phyloP scores from a whole-genome alignment of 2,329 filamentous ascomycete species.

The Pseudocercospora vitis region DNA sequence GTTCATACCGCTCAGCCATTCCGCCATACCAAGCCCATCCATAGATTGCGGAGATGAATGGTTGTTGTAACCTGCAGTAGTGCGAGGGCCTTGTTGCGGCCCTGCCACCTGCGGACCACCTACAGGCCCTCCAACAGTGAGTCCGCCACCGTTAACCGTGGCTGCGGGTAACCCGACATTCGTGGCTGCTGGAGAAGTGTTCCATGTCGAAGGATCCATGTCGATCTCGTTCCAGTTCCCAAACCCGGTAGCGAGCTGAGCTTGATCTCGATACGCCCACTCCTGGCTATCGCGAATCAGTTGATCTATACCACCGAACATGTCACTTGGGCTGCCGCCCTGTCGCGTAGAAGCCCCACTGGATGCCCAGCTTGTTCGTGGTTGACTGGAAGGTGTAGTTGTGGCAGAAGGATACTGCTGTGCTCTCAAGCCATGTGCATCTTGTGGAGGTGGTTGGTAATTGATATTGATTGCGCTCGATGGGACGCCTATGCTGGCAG shows the following conservation, averaged over 20 bases:
- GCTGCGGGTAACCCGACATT: slow-evolving; percentile 5
- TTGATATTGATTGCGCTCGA: slow-evolving; percentile 20
- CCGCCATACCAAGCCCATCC: slow-evolving; percentile 21
- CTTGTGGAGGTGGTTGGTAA: slow-evolving; percentile 25
- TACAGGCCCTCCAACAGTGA: slow-evolving; percentile 5
- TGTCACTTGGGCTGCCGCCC: slow-evolving; percentile 49
- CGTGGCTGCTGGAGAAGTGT: slow-evolving; percentile 5
- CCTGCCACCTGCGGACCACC: slow-evolving; percentile 3
- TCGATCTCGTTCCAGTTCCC: slow-evolving; percentile 56
- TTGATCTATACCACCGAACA: slow-evolving; percentile 62
- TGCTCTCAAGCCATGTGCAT: slow-evolving; percentile 28
- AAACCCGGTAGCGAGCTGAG: slow-evolving; percentile 60
- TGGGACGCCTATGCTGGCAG: slow-evolving; percentile 8
- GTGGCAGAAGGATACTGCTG: slow-evolving; percentile 29
- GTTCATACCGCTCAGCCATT: slow-evolving; percentile 32
- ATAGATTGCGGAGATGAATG: background rate
- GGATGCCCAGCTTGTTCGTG: slow-evolving; percentile 11
- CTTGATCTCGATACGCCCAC: slow-evolving; percentile 62
- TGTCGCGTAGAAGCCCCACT: slow-evolving; percentile 22
- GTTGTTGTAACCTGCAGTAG: background rate
- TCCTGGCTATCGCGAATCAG: slow-evolving; percentile 64
- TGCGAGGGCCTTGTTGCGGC: background rate
- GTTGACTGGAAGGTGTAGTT: slow-evolving; percentile 22
- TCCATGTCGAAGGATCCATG: slow-evolving; percentile 26
- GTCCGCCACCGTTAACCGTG: background rate